Percentiles rank a stretch among this genome's conserved stretches.
Conservation (phyloP, 345 rosid genomes). For the Conringia planisiliqua region DNA sequence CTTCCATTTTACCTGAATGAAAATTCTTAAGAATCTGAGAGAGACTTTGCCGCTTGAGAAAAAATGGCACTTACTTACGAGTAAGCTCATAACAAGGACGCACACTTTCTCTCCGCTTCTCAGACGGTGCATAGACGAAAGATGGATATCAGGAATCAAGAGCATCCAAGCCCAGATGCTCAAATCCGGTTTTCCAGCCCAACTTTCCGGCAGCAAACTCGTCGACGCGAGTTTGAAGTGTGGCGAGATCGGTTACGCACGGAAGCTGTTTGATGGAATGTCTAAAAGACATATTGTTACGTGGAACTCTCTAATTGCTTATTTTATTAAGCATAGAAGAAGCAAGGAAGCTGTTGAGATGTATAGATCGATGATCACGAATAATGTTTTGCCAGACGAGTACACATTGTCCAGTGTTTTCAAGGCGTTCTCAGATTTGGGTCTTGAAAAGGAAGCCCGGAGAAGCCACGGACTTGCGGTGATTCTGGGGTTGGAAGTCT, state of each 20-base stretch:
- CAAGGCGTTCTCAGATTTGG: slow-evolving; percentile 47
- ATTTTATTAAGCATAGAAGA: slow-evolving; percentile 33
- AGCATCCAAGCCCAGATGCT: slow-evolving; percentile 41
- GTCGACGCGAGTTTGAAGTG: slow-evolving; percentile 50
- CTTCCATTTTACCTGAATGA: no score
- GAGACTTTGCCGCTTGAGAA: no score
- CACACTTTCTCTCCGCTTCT: slow-evolving; percentile 40
- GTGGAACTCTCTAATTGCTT: slow-evolving; percentile 57
- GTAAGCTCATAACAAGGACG: slow-evolving; percentile 9
- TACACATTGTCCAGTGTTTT: slow-evolving; percentile 47
- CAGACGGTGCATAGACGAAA: slow-evolving; percentile 35
- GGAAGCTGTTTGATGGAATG: slow-evolving; percentile 60
- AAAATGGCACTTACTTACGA: no score
- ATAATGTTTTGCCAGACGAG: slow-evolving; percentile 48
- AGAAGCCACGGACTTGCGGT: slow-evolving; percentile 48
- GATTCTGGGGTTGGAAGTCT: slow-evolving; percentile 45
- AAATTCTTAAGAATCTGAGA: no score
- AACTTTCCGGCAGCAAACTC: slow-evolving; percentile 43
- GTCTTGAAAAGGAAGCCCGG: slow-evolving; percentile 34
- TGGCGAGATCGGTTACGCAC: slow-evolving; percentile 44
- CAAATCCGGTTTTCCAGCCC: slow-evolving; percentile 34
- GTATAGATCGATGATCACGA: slow-evolving; percentile 41
- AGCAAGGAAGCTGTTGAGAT: slow-evolving; percentile 44
- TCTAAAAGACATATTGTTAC: slow-evolving; percentile 48
- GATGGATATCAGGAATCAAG: slow-evolving; percentile 28